A percentile compares a stretch with the other conserved stretches of the same genome.
These are phyloP conservation scores for Salix purpurea DNA, from an alignment of 345 rosid species.

Conservation along the genomic window DNA sequence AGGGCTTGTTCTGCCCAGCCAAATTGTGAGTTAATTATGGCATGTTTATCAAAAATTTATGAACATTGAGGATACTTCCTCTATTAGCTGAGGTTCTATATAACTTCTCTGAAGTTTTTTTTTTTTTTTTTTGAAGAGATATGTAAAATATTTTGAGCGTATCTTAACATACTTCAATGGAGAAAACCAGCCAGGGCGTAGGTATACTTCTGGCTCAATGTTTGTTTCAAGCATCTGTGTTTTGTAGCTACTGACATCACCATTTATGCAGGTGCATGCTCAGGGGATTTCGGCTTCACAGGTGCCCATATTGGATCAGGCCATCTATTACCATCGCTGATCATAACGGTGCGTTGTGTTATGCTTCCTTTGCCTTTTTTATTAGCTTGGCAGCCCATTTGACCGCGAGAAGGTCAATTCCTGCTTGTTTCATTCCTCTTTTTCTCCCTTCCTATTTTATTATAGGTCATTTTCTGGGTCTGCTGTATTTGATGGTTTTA, in stretches of 20 bases:
- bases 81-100: not conserved
- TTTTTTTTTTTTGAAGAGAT: conserved; percentile 44
- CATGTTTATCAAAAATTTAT: not conserved
- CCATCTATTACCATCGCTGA: conserved; percentile 75
- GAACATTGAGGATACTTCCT: not conserved
- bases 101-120: not conserved
- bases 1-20: conserved; percentile 90
- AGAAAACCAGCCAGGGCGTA: conserved; percentile 73
- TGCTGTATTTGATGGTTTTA: not conserved
- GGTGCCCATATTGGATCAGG: conserved; percentile 86
- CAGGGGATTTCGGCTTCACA: conserved; percentile 80
- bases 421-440: not conserved
- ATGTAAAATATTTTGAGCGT: conserved; percentile 78
- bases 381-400: not conserved
- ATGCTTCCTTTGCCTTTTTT: conserved; percentile 2
- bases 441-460: not conserved
- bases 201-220: conserved; percentile 38
- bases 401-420: not conserved
- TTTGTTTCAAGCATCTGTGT: not conserved
- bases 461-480: not conserved
- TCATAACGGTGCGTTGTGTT: conserved; percentile 50
- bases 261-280: conserved; percentile 67
- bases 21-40: conserved; percentile 57
- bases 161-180: conserved; percentile 69
- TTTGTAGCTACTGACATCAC: conserved; percentile 2